Evolutionary conservation across 2,329 filamentous ascomycete genomes (phyloP).

Genomic region (Septoria petroselini): DNA sequence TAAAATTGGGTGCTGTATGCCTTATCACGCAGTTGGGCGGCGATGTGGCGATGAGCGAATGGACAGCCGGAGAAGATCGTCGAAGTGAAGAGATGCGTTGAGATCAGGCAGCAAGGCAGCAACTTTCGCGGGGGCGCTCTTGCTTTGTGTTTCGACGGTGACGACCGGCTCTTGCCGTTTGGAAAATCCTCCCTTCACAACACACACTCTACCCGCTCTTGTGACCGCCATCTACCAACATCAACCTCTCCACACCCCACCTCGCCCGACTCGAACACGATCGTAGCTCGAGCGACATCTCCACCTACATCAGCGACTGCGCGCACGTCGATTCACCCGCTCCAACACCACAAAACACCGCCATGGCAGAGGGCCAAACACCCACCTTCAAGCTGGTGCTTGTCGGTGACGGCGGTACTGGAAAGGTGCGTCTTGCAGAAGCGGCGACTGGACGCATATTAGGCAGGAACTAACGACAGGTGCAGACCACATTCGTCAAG

Average conservation of each 20-base stretch:
- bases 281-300: constrained; percentile 2
- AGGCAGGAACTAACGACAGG: too few relatives aligned
- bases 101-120: too few relatives aligned
- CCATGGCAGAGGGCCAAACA: constrained; percentile 29
- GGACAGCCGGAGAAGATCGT: too few relatives aligned
- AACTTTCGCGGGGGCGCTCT: background rate
- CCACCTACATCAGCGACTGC: constrained; percentile 2
- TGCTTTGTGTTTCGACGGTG: too few relatives aligned
- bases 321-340: constrained; percentile 1
- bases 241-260: background rate
- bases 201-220: constrained; percentile 10
- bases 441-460: too few relatives aligned
- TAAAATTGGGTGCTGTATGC: too few relatives aligned
- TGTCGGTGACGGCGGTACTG: constrained; percentile 98
- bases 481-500: constrained; percentile 99
- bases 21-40: too few relatives aligned
- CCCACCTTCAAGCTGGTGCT: constrained; percentile 99
- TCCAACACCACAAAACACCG: constrained; percentile 18
- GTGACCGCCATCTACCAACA: background rate
- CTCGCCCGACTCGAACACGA: background rate
- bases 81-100: too few relatives aligned
- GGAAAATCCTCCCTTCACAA: too few relatives aligned
- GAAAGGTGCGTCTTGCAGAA: constrained; percentile 83
- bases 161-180: too few relatives aligned
- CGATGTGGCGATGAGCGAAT: too few relatives aligned